Base-by-base conservation (phyloP, 2,329 filamentous ascomycete species). In the Zasmidium cellare region DNA sequence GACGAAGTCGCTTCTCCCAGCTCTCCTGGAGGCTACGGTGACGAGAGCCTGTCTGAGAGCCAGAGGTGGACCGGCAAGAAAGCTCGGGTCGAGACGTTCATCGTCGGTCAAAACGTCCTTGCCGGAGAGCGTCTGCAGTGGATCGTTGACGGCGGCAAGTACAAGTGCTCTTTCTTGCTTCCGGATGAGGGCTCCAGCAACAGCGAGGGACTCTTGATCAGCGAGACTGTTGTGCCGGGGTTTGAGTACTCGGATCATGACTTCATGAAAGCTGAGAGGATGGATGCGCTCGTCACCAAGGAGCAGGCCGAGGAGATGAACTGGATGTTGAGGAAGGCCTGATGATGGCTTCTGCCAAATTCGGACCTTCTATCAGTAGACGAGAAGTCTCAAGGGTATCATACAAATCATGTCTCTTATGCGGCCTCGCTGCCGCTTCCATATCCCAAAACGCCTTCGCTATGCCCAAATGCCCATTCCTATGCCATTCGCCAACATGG, bases 171-270 rank as follows among this genome's bases (percentile, higher is more conserved):
- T 65, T 88, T 81, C 71, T 67, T 89, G 56, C 70, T 87, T 28
- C 77, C 79, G 1, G 79, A 81, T 52, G 71, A 68, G 9, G 72
- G 67, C 20, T 71, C 64, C 2, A 65, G 68, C 3, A 67, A 71
- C 38, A 76, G 74, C 38, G 77, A 76, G 18, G 84, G 83, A 0
- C 70, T 88, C 64, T 75, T 90, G 73, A 88, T 90, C 58, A 85
- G 82, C 49, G 86, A 90, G 76, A 87, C 84, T 0, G 86, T 88
- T 1, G 79, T 88, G 7, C 86, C 87, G 0, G 87, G 87, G 0
- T 89, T 89, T 66, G 86, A 88, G 67, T 88, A 79, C 64, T 78
- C 76, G 57, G 86, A 89, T 70, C 85, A 89, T 70, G 84, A 88
- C 67, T 90, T 90, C 65, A 76, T 90, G 65, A 78, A 76, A 3